These are phyloP conservation scores for Somion occarium DNA, from an alignment of 1,284 basidiomycete species.

Conservation along the genomic window DNA sequence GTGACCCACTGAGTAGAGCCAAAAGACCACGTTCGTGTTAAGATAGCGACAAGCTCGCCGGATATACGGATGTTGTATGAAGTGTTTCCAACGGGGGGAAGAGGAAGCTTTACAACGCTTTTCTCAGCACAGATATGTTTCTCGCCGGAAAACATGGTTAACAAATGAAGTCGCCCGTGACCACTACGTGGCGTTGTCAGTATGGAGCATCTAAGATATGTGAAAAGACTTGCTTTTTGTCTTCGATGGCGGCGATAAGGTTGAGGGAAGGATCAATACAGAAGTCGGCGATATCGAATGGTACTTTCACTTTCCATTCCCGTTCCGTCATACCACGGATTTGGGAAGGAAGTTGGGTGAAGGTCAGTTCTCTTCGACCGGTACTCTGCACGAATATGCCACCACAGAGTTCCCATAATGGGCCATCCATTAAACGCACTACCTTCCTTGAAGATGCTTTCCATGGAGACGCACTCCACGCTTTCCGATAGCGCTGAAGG, in stretches of 20 bases:
- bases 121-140: neutral
- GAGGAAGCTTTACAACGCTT: neutral
- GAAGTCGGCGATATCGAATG: constrained; percentile 11
- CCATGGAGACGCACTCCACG: constrained; percentile 30
- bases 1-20: neutral
- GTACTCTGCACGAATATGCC: constrained; percentile 12
- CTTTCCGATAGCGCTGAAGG: constrained; percentile 36
- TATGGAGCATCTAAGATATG: neutral
- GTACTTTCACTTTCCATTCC: constrained; percentile 9
- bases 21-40: constrained; percentile 2
- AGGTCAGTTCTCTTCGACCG: constrained; percentile 7
- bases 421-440: constrained; percentile 9
- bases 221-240: constrained; percentile 3
- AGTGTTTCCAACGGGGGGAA: neutral
- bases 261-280: constrained; percentile 13
- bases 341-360: constrained; percentile 8
- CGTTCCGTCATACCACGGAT: constrained; percentile 7
- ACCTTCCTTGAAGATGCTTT: neutral
- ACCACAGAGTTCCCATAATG: constrained; percentile 15
- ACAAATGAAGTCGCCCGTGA: neutral
- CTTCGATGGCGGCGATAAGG: constrained; percentile 10
- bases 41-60: constrained; percentile 8
- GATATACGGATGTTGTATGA: constrained; percentile 4
- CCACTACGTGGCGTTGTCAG: neutral
- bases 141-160: neutral